phyloP scores from a whole-genome alignment of 108 stramenopile species.

The Licmophora abbreviata region DNA sequence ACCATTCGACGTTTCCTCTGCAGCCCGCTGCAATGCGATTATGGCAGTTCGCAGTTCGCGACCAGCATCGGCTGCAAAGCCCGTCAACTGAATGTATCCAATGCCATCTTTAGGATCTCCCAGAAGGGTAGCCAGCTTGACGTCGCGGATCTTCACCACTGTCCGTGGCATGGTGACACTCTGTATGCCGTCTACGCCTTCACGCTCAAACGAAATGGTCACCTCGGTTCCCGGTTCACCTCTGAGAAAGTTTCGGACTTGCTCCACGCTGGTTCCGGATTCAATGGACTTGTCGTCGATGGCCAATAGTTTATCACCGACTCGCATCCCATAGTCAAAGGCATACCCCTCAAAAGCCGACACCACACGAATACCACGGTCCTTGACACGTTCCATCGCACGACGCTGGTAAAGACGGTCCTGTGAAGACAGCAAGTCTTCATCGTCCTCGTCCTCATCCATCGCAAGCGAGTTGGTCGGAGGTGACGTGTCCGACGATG shows the following conservation, averaged over 20 bases:
- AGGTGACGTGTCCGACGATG: conserved; percentile 4
- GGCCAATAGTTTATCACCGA: conserved; percentile 69
- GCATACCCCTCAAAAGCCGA: conserved; percentile 90
- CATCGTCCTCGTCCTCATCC: conserved; percentile 36
- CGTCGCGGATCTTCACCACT: conserved; percentile 79
- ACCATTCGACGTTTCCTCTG: conserved; percentile 45
- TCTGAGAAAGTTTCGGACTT: conserved; percentile 80
- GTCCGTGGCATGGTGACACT: conserved; percentile 55
- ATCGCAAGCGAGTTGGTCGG: neutral
- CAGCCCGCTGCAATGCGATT: conserved; percentile 47
- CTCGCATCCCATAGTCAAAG: conserved; percentile 76
- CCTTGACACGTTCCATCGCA: conserved; percentile 36
- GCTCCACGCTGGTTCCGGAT: conserved; percentile 59
- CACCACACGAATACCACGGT: conserved; percentile 78
- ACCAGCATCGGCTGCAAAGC: conserved; percentile 84
- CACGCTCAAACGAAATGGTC: conserved; percentile 57
- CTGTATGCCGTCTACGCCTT: conserved; percentile 59
- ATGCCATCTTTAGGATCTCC: conserved; percentile 78
- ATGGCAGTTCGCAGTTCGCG: conserved; percentile 78
- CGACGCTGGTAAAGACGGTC: conserved; percentile 24
- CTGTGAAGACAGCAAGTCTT: conserved; percentile 8
- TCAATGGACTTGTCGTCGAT: conserved; percentile 61
- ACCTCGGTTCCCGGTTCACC: conserved; percentile 82
- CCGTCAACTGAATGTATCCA: conserved; percentile 87
- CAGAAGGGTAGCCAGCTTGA: conserved; percentile 67